Evolutionary conservation across 2,329 filamentous ascomycete genomes (phyloP).

Genomic region (Colletotrichum somersetense): DNA sequence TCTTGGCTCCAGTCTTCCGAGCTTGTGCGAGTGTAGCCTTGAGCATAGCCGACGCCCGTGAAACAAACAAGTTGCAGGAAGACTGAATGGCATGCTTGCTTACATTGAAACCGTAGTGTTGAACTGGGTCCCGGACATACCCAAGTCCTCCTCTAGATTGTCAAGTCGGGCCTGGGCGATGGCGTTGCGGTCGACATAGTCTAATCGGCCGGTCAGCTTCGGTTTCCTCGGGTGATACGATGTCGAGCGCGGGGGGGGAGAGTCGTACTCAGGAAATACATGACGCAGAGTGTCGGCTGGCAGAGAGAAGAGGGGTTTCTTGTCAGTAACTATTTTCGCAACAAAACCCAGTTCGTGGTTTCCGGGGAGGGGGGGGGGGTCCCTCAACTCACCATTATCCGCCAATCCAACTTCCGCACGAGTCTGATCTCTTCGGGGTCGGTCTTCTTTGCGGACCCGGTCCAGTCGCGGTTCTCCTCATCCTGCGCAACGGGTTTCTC

Average conservation of each 20-base stretch:
- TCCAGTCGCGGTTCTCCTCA: constrained; percentile 50
- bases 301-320: neutral
- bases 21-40: constrained; percentile 15
- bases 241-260: neutral
- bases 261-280: constrained; percentile 58
- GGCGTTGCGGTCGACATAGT: constrained; percentile 60
- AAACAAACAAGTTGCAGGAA: neutral
- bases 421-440: constrained; percentile 56
- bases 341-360: no score
- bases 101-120: constrained; percentile 56
- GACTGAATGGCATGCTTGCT: neutral
- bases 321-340: constrained; percentile 12
- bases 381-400: constrained; percentile 54
- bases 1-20: constrained; percentile 33
- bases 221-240: neutral
- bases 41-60: neutral
- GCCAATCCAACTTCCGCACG: constrained; percentile 56
- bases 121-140: constrained; percentile 54
- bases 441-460: constrained; percentile 54
- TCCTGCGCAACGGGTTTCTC: constrained; percentile 44
- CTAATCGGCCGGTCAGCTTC: constrained; percentile 15
- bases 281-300: constrained; percentile 55
- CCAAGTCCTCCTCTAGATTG: constrained; percentile 57
- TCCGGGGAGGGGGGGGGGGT: no score
- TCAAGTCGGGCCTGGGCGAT: constrained; percentile 60